Evolutionary conservation across 768 basidiomycete species (phyloP), one percentile per base, ranked within the genome.

Genomic region (Rhodocollybia butyracea): DNA sequence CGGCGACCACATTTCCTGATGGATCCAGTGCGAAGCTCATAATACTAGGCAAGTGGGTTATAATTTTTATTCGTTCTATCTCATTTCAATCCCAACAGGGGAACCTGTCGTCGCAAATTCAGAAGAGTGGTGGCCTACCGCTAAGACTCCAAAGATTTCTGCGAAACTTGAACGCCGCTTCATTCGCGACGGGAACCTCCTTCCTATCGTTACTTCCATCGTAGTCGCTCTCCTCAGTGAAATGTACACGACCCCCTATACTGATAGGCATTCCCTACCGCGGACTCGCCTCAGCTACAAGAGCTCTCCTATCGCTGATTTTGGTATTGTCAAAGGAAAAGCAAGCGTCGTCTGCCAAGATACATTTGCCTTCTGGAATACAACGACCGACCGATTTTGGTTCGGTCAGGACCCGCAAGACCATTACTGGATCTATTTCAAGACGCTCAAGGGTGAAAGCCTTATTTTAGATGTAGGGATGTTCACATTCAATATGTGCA

Each of bases 401-500:
- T 5, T 22, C 15, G 46, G 46, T 31, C n/a, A 34, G 21, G 30
- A 34, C 21, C 46, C 31, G 34, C 31, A 34, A 78, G 73, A 78
- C 19, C 78, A 79, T 56, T 78, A 78, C 58, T 79, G 78, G 77
- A 65, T 79, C 7, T 81, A 77, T 58, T 79, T 80, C 68, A 75
- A 61, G 7, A 77, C 74, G 1, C 56, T 75, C 1, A 59, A 67
- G 3, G 78, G 76, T 2, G 70, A 78, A 47, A 70, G 75, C 24
- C 56, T 78, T 26, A 63, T 64, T 17, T 61, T 81, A 32, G 77
- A 80, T 51, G 67, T 68, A 38, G 67, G 63, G 36, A 73, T 79
- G 73, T 75, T 69, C 60, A 69, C 70, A 5, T 77, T 76, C 68
- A 76, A 77, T 66, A 71, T 75, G 60, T 67, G 67, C 54, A 34